phyloP scores from a whole-genome alignment of 345 rosid genomes.

The Lumnitzera littorea region DNA sequence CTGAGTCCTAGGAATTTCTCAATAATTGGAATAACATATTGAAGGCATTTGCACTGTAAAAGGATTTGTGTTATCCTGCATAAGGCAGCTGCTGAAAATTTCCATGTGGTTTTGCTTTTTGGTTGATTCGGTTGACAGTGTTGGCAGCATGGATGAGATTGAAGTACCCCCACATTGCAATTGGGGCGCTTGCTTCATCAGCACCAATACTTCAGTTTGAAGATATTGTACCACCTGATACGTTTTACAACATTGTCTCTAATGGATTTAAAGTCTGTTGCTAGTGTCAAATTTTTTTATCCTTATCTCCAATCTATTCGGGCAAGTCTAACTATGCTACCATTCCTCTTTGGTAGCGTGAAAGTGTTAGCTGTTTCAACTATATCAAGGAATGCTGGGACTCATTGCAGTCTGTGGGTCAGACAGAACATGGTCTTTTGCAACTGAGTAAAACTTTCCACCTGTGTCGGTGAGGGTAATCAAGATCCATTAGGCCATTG shows the following conservation, averaged over 20 bases:
- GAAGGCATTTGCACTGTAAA: too few species aligned
- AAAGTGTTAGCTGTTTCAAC: conserved; percentile 76
- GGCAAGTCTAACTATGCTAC: neutral
- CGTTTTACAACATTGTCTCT: conserved; percentile 81
- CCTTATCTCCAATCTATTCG: neutral
- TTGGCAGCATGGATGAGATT: conserved; percentile 98
- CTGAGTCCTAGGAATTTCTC: neutral
- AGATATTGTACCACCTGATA: conserved; percentile 74
- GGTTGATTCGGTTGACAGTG: conserved; percentile 45
- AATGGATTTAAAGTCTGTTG: conserved; percentile 58
- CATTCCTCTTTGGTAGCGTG: conserved; percentile 39
- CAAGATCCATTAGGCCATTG: neutral
- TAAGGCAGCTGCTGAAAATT: neutral
- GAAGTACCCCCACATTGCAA: conserved; percentile 83
- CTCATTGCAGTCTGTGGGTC: conserved; percentile 48
- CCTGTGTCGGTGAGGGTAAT: conserved; percentile 56
- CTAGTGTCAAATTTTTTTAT: neutral
- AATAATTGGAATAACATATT: neutral
- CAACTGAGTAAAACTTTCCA: conserved; percentile 55
- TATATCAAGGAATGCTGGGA: conserved; percentile 77
- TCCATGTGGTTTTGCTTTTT: neutral
- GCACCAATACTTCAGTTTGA: conserved; percentile 96
- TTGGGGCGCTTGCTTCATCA: conserved; percentile 90
- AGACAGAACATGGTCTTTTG: conserved; percentile 61
- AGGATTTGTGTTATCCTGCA: neutral